Conservation (phyloP, 768 basidiomycete genomes). For the Lentinula edodes region DNA sequence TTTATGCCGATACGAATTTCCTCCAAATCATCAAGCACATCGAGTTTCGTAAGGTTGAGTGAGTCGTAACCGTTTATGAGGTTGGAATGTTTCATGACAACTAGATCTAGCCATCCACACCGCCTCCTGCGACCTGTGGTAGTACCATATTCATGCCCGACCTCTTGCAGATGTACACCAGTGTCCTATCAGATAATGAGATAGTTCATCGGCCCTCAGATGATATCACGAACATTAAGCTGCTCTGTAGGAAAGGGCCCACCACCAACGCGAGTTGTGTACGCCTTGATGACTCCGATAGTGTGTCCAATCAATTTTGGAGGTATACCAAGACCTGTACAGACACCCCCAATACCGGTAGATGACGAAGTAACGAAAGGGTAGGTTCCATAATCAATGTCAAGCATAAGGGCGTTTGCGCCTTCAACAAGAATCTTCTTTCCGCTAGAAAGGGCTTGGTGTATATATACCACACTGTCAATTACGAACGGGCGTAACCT, state of each 20-base stretch:
- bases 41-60: constrained; percentile 95
- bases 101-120: constrained; percentile 96
- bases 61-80: constrained; percentile 94
- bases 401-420: constrained; percentile 98
- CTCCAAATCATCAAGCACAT: constrained; percentile 76
- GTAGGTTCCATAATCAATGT: constrained; percentile 97
- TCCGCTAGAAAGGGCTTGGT: constrained; percentile 65
- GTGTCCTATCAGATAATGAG: constrained; percentile 43
- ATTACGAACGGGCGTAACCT: constrained; percentile 83
- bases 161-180: constrained; percentile 87
- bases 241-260: constrained; percentile 98
- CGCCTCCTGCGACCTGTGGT: constrained; percentile 91
- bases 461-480: constrained; percentile 83
- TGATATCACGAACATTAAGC: constrained; percentile 57
- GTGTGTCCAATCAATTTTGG: constrained; percentile 81
- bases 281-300: constrained; percentile 95
- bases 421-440: constrained; percentile 93
- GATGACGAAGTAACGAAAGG: constrained; percentile 95
- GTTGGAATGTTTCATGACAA: constrained; percentile 88
- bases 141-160: constrained; percentile 86
- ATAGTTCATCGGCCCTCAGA: background rate
- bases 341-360: constrained; percentile 91
- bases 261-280: constrained; percentile 97
- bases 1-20: constrained; percentile 87
- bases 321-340: constrained; percentile 96